phyloP scores from a whole-genome alignment of 2,329 filamentous ascomycete species.

The Xylaria arbuscula region DNA sequence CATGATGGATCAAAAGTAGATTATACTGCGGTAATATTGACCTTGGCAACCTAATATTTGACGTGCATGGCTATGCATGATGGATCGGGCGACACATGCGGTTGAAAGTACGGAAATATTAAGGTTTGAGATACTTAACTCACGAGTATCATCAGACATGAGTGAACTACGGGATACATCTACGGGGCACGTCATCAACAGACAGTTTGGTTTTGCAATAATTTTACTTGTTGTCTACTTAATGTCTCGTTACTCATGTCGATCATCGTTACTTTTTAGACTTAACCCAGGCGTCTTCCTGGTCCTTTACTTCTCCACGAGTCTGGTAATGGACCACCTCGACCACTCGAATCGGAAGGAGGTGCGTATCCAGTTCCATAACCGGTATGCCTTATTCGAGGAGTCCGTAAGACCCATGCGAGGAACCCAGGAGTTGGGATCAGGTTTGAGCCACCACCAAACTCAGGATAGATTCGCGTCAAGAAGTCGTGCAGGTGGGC shows the following conservation, averaged over 20 bases:
- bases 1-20: too few species aligned
- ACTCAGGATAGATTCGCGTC: conserved; percentile 86
- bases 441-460: conserved; percentile 83
- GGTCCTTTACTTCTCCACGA: conserved; percentile 72
- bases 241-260: conserved; percentile 22
- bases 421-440: conserved; percentile 80
- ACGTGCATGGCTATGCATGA: too few species aligned
- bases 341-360: conserved; percentile 48
- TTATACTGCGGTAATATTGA: too few species aligned
- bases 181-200: too few species aligned
- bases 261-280: conserved; percentile 5
- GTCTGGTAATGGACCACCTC: conserved; percentile 66
- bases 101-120: too few species aligned
- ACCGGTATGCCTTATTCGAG: conserved; percentile 59
- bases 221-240: neutral
- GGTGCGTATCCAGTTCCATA: conserved; percentile 72
- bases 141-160: too few species aligned
- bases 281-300: conserved; percentile 70
- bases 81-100: too few species aligned
- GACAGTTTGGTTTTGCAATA: neutral
- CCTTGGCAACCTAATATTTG: too few species aligned
- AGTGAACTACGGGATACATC: too few species aligned
- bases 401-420: conserved; percentile 70
- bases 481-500: conserved; percentile 94
- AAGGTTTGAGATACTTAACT: too few species aligned